Conservation (phyloP, 139 green algal genomes). For the Coelastrella sp. region DNA sequence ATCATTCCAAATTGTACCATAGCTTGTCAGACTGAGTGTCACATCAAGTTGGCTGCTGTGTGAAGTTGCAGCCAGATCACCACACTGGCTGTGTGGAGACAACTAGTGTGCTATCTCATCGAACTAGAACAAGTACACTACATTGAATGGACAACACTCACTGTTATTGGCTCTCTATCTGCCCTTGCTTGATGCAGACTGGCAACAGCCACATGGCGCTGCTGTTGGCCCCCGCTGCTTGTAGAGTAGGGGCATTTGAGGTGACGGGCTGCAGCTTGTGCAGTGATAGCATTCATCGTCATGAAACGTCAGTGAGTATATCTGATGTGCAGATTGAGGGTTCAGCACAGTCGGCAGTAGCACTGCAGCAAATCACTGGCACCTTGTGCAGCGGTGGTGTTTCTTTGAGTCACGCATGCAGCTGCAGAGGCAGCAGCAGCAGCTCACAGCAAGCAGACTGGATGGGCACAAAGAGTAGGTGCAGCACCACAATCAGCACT, state of each 20-base stretch:
- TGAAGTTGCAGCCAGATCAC: too few relatives aligned
- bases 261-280: not conserved
- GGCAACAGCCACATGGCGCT: conserved; percentile 78
- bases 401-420: not conserved
- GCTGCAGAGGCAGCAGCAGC: not conserved
- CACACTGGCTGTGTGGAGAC: too few relatives aligned
- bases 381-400: not conserved
- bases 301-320: not conserved
- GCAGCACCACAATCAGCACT: not conserved
- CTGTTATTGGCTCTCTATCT: too few relatives aligned
- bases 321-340: not conserved
- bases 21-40: too few relatives aligned
- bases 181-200: conserved; percentile 3
- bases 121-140: too few relatives aligned
- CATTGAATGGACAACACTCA: too few relatives aligned
- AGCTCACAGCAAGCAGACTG: too few relatives aligned
- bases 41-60: too few relatives aligned
- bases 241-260: not conserved
- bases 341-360: not conserved
- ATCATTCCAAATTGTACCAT: too few relatives aligned
- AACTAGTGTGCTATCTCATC: too few relatives aligned
- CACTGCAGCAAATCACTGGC: not conserved
- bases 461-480: too few relatives aligned
- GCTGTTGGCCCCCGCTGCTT: conserved; percentile 51
- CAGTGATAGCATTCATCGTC: not conserved